Percentiles rank a stretch among this genome's conserved stretches.
Evolutionary conservation across 768 basidiomycete genomes (phyloP).

Genomic region (Pilatotrama ljubarskyi): DNA sequence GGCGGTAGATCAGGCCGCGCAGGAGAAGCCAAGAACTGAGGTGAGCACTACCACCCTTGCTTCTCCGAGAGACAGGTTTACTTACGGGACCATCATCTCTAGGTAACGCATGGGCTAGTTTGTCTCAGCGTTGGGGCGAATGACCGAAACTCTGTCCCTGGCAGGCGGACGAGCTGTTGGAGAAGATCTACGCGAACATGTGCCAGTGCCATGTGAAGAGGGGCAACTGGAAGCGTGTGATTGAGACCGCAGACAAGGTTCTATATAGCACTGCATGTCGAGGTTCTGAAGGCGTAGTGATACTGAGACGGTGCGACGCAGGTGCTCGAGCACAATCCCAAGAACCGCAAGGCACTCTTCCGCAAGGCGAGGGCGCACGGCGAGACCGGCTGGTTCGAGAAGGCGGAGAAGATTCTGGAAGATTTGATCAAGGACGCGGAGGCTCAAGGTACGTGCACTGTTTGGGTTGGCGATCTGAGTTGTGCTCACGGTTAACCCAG

Average conservation of each 20-base stretch:
- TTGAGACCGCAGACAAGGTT: slow-evolving; percentile 83
- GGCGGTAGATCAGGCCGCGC: slow-evolving; percentile 19
- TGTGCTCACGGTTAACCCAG: background rate
- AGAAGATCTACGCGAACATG: slow-evolving; percentile 86
- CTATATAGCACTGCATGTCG: background rate
- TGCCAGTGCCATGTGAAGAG: slow-evolving; percentile 81
- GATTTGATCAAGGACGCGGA: slow-evolving; percentile 67
- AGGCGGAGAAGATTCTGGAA: slow-evolving; percentile 62
- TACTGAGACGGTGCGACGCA: slow-evolving; percentile 27
- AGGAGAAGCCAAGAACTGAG: slow-evolving; percentile 63
- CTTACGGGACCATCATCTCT: background rate
- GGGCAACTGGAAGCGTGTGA: slow-evolving; percentile 74
- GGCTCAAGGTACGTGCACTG: slow-evolving; percentile 22
- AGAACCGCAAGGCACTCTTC: slow-evolving; percentile 78
- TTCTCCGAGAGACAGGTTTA: background rate
- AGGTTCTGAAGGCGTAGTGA: background rate
- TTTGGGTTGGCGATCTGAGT: background rate
- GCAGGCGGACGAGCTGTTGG: slow-evolving; percentile 72
- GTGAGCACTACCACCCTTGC: slow-evolving; percentile 35
- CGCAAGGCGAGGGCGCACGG: slow-evolving; percentile 79
- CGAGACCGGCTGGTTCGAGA: slow-evolving; percentile 76
- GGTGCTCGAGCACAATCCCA: slow-evolving; percentile 74
- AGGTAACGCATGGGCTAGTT: background rate
- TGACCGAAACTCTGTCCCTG: too few relatives aligned
- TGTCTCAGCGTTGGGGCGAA: too few relatives aligned